Evolutionary conservation across 202 grass and related monocot species (phyloP).

Genomic region (Bolboschoenoplectus hybrid): DNA sequence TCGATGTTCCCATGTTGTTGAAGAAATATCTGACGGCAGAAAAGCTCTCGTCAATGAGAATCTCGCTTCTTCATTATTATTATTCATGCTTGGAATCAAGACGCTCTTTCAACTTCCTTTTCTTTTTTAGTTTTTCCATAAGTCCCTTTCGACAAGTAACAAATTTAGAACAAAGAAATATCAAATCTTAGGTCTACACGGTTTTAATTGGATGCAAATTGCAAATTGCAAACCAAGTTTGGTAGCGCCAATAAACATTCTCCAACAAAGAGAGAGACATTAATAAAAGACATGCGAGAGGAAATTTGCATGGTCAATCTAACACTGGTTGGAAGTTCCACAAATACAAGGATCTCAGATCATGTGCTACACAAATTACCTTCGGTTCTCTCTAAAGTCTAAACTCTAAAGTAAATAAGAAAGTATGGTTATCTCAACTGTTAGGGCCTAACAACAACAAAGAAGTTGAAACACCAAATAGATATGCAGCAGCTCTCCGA

Average conservation of each 20-base stretch:
- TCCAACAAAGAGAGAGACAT: not conserved
- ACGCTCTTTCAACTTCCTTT: not conserved
- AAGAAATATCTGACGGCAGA: not conserved
- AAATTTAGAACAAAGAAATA: not conserved
- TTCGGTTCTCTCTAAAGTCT: not conserved
- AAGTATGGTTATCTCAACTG: not conserved
- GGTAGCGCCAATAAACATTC: not conserved
- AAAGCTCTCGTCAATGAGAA: not conserved
- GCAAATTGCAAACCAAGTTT: not conserved
- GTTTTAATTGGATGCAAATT: not conserved
- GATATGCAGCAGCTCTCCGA: conserved; percentile 32
- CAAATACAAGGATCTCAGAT: not conserved
- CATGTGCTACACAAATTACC: not conserved
- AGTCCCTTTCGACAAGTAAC: not conserved
- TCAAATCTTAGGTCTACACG: not conserved
- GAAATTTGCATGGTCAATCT: not conserved
- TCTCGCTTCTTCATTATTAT: not conserved
- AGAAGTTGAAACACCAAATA: conserved; percentile 16
- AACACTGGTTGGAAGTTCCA: not conserved
- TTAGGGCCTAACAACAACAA: not conserved
- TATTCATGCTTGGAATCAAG: not conserved
- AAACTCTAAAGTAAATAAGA: too few relatives aligned
- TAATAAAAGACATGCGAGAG: not conserved
- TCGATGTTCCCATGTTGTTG: not conserved
- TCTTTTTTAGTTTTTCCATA: not conserved